These are phyloP conservation scores for Trichosanthes cucumerina DNA, from an alignment of 306 rosid species.

Conservation along the genomic window DNA sequence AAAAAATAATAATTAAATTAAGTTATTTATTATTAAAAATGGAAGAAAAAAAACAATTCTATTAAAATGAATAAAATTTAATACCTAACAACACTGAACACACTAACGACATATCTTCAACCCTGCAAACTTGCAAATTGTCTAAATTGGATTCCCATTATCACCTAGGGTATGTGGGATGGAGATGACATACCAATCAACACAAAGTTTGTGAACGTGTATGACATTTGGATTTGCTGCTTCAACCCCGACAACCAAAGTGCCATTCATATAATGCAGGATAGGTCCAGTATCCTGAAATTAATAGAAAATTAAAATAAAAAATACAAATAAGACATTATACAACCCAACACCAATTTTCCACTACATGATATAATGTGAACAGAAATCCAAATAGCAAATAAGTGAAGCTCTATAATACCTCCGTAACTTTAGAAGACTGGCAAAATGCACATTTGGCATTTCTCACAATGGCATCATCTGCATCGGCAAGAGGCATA, in stretches of 20 bases:
- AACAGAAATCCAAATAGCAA: neutral
- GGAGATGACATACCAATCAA: conserved; percentile 55
- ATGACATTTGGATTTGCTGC: conserved; percentile 48
- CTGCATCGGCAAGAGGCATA: conserved; percentile 8
- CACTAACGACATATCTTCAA: too few relatives aligned
- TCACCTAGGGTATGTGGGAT: neutral
- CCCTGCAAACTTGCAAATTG: neutral
- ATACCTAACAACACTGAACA: too few relatives aligned
- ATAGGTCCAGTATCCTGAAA: conserved; percentile 65
- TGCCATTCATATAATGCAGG: conserved; percentile 62
- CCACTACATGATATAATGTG: neutral
- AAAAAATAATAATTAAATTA: neutral
- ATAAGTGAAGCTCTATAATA: conserved; percentile 9
- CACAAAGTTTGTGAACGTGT: conserved; percentile 64
- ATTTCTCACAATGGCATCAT: conserved; percentile 14
- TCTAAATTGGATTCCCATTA: neutral
- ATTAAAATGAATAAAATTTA: too few relatives aligned
- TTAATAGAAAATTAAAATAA: neutral
- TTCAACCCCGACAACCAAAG: conserved; percentile 40
- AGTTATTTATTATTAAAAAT: too few relatives aligned
- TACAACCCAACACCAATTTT: neutral
- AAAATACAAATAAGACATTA: neutral
- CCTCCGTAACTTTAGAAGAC: conserved; percentile 59
- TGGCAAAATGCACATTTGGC: conserved; percentile 76
- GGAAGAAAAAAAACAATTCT: too few relatives aligned